These are phyloP conservation scores for Anthoceros angustus DNA, from an alignment of 225 moss, liverwort and hornwort genomes.

Conservation along the genomic window DNA sequence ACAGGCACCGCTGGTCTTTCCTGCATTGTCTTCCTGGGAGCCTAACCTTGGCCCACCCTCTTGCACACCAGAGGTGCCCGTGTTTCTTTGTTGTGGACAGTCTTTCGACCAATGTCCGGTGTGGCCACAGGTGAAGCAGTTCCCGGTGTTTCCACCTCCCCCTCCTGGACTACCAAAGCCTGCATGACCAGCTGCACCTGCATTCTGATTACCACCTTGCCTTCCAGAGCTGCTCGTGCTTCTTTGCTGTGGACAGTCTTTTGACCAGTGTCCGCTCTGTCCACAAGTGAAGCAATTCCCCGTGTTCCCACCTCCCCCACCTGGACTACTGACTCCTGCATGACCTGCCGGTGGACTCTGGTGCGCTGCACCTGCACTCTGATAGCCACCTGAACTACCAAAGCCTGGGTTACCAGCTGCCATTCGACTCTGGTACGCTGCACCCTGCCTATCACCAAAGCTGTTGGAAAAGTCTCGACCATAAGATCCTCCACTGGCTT, in stretches of 20 bases:
- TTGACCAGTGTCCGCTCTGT: too few relatives aligned
- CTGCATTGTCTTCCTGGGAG: neutral
- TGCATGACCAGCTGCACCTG: neutral
- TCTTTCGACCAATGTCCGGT: conserved; percentile 22
- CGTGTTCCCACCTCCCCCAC: too few relatives aligned
- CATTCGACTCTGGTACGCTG: neutral
- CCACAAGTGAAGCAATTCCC: too few relatives aligned
- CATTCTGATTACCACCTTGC: neutral
- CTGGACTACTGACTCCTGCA: too few relatives aligned
- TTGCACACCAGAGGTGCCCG: conserved; percentile 5
- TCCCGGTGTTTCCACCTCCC: neutral
- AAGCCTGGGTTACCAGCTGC: neutral
- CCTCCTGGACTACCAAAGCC: neutral
- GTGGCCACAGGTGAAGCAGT: conserved; percentile 22
- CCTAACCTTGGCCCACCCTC: neutral
- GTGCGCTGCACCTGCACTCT: conserved; percentile 1
- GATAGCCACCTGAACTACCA: neutral
- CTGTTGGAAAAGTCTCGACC: neutral
- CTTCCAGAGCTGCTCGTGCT: too few relatives aligned
- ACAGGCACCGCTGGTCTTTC: conserved; percentile 3
- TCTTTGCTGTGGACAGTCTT: too few relatives aligned
- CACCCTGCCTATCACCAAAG: neutral
- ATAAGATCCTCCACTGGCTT: conserved; percentile 6
- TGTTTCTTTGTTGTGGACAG: conserved; percentile 11
- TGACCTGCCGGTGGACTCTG: neutral